Base-by-base conservation (phyloP, 768 basidiomycete species). In the Phylloporus arenicola region DNA sequence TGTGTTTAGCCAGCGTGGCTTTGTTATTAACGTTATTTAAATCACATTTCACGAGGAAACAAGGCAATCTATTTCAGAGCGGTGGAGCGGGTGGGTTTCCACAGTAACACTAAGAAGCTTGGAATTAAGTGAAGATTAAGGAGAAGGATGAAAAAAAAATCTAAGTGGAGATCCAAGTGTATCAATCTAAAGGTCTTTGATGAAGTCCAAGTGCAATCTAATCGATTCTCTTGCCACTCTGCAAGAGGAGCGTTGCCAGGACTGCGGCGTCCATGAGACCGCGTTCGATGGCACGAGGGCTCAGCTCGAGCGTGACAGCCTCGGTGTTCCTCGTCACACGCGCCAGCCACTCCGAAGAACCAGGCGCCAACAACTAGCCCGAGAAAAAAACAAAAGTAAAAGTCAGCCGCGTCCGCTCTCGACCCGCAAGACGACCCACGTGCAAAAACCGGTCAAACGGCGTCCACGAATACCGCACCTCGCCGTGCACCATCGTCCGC, bases 151-250 rank as follows among this genome's bases (percentile, higher is more conserved):
- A 20, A 20, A 38, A 20, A 20, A 38, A 20, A 38, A 37, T 17
- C 13, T 20, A 10, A 22, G 13, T 13, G 19, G 5, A 4, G 39
- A 30, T 19, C 29, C 17, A 37, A 37, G 17, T 37, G 16, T 16
- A 14, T 4, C 16, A 3, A 8, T 34, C 16, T 14, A 30, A 30
- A 30, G 10, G 29, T 30, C 16, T 16, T 16, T 19, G 38, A 22
- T 24, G 8, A 20, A 34, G 20, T 22, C 31, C n/a, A n/a, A 17
- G 17, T 11, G 7, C 3, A 12, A 20, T 40, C 43, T 65, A 85
- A 55, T 84, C 84, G 20, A 86, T 79, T 64, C 71, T 79, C 48
- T 75, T 77, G n/a, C 84, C 84, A 44, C 73, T 81, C 51, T 78
- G 79, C 39, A 86, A 68, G 20, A 86, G 68, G 6, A 79, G 57